These are phyloP conservation scores for Ophiosphaerella korrae DNA, from an alignment of 2,329 filamentous ascomycete species.

Conservation along the genomic window DNA sequence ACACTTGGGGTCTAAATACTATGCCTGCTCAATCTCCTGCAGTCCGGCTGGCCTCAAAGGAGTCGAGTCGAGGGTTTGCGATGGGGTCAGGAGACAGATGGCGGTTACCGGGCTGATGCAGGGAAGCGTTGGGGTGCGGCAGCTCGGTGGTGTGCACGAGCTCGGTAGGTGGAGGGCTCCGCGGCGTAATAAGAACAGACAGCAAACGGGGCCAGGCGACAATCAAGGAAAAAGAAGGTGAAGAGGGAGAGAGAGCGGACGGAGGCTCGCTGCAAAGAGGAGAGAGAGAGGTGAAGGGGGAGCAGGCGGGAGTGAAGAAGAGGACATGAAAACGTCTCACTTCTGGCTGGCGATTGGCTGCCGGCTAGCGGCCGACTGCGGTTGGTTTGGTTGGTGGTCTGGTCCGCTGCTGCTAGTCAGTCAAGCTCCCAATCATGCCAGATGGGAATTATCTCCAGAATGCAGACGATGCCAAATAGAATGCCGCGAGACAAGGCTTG, in stretches of 20 bases:
- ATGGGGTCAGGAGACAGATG: slow-evolving; percentile 19
- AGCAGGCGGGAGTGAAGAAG: slow-evolving; percentile 10
- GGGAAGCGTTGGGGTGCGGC: slow-evolving; percentile 7
- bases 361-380: slow-evolving; percentile 5
- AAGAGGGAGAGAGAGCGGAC: slow-evolving; percentile 8
- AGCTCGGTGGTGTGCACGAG: slow-evolving; percentile 14
- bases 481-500: too few relatives aligned
- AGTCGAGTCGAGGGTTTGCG: slow-evolving; percentile 22
- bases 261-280: slow-evolving; percentile 13
- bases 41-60: slow-evolving; percentile 42
- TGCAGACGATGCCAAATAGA: too few relatives aligned
- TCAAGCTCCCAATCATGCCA: too few relatives aligned
- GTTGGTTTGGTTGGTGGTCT: neutral
- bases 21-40: slow-evolving; percentile 29
- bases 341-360: neutral
- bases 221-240: slow-evolving; percentile 18
- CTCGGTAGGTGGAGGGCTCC: neutral
- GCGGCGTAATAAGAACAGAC: slow-evolving; percentile 24
- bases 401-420: too few relatives aligned
- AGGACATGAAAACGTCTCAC: slow-evolving; percentile 1
- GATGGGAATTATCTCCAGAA: too few relatives aligned
- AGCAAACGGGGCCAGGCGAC: slow-evolving; percentile 25
- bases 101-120: slow-evolving; percentile 20
- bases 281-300: slow-evolving; percentile 7
- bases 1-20: slow-evolving; percentile 5